Evolutionary conservation across 1,139 yeast genomes (phyloP).

Genomic region (Candida sanyaensis): DNA sequence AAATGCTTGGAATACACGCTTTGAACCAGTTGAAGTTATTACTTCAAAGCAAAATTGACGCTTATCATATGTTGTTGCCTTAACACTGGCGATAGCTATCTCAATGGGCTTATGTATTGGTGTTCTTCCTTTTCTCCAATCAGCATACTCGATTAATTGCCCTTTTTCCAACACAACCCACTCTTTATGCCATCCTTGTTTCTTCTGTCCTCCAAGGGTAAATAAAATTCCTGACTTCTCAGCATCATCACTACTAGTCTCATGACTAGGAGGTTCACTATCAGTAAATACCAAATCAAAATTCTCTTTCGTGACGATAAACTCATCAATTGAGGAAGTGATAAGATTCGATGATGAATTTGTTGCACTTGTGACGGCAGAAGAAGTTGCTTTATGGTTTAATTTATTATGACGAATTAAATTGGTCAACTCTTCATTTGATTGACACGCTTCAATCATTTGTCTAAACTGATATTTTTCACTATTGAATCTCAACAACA

Average conservation of each 20-base stretch:
- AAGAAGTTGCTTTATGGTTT: conserved; percentile 17
- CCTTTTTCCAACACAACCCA: conserved; percentile 81
- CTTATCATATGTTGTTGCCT: conserved; percentile 47
- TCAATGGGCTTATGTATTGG: conserved; percentile 73
- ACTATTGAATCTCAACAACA: conserved; percentile 40
- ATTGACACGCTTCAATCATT: conserved; percentile 41
- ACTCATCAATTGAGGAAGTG: conserved; percentile 18
- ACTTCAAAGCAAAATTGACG: conserved; percentile 72
- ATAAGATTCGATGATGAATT: conserved; percentile 4
- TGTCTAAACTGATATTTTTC: conserved; percentile 47
- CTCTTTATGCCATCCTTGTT: conserved; percentile 87
- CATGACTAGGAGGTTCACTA: conserved; percentile 12
- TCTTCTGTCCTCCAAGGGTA: conserved; percentile 72
- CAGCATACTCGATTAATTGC: conserved; percentile 68
- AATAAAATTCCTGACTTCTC: conserved; percentile 60
- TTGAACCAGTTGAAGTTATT: conserved; percentile 66
- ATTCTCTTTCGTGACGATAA: conserved; percentile 29
- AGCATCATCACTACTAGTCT: conserved; percentile 20
- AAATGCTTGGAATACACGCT: conserved; percentile 77
- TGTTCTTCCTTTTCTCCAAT: conserved; percentile 75
- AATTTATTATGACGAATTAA: conserved; percentile 33
- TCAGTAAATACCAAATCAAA: conserved; percentile 32
- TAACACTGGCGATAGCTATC: conserved; percentile 70
- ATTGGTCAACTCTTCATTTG: conserved; percentile 44
- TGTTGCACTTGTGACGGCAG: conserved; percentile 7